phyloP scores from a whole-genome alignment of 768 basidiomycete species.

The Terana coerulea region DNA sequence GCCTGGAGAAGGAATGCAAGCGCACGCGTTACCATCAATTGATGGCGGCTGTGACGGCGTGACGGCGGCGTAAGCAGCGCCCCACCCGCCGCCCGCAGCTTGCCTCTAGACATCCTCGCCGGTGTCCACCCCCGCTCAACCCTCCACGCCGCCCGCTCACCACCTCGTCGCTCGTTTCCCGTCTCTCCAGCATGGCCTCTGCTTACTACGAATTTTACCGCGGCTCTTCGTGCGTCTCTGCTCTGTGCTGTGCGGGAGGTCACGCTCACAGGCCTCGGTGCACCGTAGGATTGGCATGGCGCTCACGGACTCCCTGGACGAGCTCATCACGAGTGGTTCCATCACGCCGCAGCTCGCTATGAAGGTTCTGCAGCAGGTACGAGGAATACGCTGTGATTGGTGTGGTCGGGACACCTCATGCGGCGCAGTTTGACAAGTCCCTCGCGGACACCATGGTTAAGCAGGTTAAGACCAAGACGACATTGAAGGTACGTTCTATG shows the following conservation, averaged over 20 bases:
- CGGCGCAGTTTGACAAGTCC: slow-evolving; percentile 87
- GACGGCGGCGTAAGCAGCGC: slow-evolving; percentile 7
- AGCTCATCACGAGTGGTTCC: slow-evolving; percentile 93
- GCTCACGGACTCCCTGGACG: slow-evolving; percentile 96
- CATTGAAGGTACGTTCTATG: slow-evolving; percentile 65
- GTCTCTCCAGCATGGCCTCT: slow-evolving; percentile 54
- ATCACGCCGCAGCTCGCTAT: slow-evolving; percentile 99
- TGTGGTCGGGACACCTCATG: not conserved
- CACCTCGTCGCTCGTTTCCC: slow-evolving; percentile 1
- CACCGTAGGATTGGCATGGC: slow-evolving; percentile 87
- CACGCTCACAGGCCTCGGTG: slow-evolving; percentile 1
- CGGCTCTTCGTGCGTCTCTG: slow-evolving; percentile 73
- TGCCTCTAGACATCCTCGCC: slow-evolving; percentile 14
- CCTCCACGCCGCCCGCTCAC: not conserved
- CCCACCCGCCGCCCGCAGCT: slow-evolving; percentile 2
- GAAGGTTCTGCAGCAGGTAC: slow-evolving; percentile 95
- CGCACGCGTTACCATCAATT: not conserved
- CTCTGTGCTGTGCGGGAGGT: slow-evolving; percentile 10
- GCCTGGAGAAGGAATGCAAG: no score
- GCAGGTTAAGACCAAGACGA: slow-evolving; percentile 93
- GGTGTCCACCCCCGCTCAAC: slow-evolving; percentile 13
- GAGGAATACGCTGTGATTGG: not conserved
- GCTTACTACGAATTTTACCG: slow-evolving; percentile 94
- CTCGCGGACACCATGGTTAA: slow-evolving; percentile 90
- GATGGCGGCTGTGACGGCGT: slow-evolving; percentile 8